These are phyloP conservation scores for Triticum monococcum DNA, from an alignment of 176 grass and related monocot species.

Conservation along the genomic window DNA sequence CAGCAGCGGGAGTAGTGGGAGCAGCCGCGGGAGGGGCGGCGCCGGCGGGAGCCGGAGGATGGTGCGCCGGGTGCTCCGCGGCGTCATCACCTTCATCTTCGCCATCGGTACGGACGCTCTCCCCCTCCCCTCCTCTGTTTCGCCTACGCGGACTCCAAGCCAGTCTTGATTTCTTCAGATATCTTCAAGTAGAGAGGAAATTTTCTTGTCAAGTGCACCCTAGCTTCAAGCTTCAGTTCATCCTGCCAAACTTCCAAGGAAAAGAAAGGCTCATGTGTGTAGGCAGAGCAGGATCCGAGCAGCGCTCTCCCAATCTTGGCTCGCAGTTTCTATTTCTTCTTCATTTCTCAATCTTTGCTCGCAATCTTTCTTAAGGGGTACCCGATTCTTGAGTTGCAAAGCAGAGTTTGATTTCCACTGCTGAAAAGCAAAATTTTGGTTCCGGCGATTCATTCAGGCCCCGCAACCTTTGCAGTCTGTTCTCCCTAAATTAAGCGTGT, in stretches of 20 bases:
- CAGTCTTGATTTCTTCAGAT: background rate
- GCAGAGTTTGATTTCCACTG: background rate
- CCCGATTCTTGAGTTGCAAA: background rate
- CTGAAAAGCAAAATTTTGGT: background rate
- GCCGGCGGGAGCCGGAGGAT: constrained; percentile 32
- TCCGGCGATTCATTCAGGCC: background rate
- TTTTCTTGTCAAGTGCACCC: no score
- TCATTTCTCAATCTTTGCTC: no score
- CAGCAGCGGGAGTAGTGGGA: background rate
- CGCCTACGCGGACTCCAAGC: fast-evolving
- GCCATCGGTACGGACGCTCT: constrained; percentile 46
- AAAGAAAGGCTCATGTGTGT: background rate
- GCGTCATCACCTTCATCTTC: constrained; percentile 85
- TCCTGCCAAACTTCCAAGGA: no score
- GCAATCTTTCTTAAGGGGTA: no score
- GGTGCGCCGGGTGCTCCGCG: constrained; percentile 59
- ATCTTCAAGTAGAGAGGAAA: no score
- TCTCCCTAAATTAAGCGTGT: background rate
- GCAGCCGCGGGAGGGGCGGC: background rate
- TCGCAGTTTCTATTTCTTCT: background rate
- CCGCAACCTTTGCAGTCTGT: background rate
- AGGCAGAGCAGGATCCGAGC: background rate
- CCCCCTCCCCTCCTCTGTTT: no score
- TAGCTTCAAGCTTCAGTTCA: background rate
- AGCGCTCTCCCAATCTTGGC: background rate